Conservation (phyloP, 257 asterid genomes). For the Anisodus acutangulus region DNA sequence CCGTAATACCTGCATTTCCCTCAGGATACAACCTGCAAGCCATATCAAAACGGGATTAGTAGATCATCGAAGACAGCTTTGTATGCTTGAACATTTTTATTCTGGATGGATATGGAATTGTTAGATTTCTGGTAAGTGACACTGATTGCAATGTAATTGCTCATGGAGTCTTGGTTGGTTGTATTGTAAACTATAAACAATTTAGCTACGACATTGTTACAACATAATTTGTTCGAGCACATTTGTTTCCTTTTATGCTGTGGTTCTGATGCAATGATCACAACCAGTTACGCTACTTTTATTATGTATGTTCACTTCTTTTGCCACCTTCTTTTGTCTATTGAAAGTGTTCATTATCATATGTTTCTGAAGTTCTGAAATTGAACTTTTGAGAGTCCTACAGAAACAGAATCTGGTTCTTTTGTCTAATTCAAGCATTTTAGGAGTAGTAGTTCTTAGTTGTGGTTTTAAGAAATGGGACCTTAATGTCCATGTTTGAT, state of each 20-base stretch:
- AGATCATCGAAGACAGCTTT: slow-evolving; percentile 43
- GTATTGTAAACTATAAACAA: slow-evolving; percentile 12
- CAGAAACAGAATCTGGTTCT: not conserved
- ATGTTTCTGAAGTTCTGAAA: not conserved
- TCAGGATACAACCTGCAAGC: slow-evolving; percentile 51
- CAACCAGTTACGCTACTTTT: not conserved
- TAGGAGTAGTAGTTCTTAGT: too few species aligned
- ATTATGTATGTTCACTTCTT: not conserved
- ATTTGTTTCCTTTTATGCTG: not conserved
- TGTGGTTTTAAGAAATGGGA: too few species aligned
- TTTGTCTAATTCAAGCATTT: too few species aligned
- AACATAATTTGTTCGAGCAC: too few species aligned
- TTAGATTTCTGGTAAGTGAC: slow-evolving; percentile 25
- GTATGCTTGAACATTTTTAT: slow-evolving; percentile 36
- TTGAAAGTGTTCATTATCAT: not conserved
- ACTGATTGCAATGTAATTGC: slow-evolving; percentile 10
- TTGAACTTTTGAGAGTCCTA: not conserved
- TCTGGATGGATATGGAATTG: slow-evolving; percentile 21
- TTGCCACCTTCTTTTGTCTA: not conserved
- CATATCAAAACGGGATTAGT: slow-evolving; percentile 42
- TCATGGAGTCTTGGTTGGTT: slow-evolving; percentile 23
- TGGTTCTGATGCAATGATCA: slow-evolving; percentile 1
- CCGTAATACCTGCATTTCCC: slow-evolving; percentile 40
- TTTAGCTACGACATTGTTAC: not conserved
- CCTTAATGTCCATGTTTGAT: too few species aligned